These are phyloP conservation scores for Cylindrotheca fusiformis DNA, from an alignment of 108 stramenopile genomes.

Conservation along the genomic window DNA sequence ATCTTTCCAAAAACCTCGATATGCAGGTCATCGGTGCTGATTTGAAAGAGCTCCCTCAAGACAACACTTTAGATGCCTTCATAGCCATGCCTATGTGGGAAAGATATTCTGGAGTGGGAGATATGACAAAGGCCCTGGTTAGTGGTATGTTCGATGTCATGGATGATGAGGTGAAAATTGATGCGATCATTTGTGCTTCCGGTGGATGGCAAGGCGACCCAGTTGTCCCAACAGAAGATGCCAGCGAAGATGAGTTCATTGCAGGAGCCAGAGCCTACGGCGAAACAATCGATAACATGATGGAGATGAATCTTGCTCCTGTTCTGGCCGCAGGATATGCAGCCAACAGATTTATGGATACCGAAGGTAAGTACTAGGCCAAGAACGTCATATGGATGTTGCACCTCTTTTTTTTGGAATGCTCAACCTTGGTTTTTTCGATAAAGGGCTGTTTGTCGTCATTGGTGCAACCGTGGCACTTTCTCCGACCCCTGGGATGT, in stretches of 20 bases:
- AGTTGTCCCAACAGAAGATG: conserved; percentile 21
- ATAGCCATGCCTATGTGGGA: conserved; percentile 30
- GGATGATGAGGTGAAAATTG: conserved; percentile 34
- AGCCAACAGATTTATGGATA: conserved; percentile 51
- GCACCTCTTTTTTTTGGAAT: conserved; percentile 1
- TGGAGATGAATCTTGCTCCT: conserved; percentile 59
- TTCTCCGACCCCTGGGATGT: conserved; percentile 68
- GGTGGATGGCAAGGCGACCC: conserved; percentile 55
- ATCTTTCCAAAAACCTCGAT: conserved; percentile 26
- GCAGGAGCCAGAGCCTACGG: conserved; percentile 36
- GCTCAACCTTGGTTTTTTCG: conserved; percentile 1
- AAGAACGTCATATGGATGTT: no score
- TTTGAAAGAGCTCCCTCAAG: conserved; percentile 15
- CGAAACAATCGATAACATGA: conserved; percentile 47
- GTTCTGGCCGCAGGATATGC: conserved; percentile 67
- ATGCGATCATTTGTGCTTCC: conserved; percentile 64
- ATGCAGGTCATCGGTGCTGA: conserved; percentile 69
- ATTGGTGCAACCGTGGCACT: conserved; percentile 70
- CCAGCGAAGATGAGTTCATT: conserved; percentile 43
- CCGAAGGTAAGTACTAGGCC: conserved; percentile 27
- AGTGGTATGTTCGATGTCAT: conserved; percentile 36
- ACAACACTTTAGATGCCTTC: conserved; percentile 29
- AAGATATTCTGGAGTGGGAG: conserved; percentile 17
- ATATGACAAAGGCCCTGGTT: conserved; percentile 45
- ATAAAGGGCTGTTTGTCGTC: conserved; percentile 45